Evolutionary conservation across 176 grass and related monocot species (phyloP), one percentile per base, ranked within the genome.

Genomic region (Eleusine coracana): DNA sequence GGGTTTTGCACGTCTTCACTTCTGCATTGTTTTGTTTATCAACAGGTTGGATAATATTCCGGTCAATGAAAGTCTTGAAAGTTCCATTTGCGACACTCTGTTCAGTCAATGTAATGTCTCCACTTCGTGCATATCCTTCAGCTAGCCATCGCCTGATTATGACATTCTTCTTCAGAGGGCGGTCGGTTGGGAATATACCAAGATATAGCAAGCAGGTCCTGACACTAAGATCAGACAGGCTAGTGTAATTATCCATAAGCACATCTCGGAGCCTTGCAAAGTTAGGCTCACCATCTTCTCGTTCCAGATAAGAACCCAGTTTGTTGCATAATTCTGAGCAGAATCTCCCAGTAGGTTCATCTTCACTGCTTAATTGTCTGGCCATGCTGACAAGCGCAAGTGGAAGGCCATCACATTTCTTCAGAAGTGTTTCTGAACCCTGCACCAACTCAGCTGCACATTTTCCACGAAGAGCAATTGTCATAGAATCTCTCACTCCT

Each of bases 341-440:
- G 21, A 7, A 14, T 3, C 2, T 12, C 1, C 38, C 51, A 0
- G 66, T 81, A 10, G 5, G 66, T 1, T 18, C 36, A 10, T 28
- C 17, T 44, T 50, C 10, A 38, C 77, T 39, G 0, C 0, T 20
- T 29, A 68, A 5, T 1, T 52, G 29, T 0, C 48, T 23, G 5
- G 63, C 77, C 27, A 80, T 29, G 15, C 45, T 54, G 3, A 80
- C 77, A 25, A 80, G 77, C 25, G 63, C 77, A 23, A 68, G 77
- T 40, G 77, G 64, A 38, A 68, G 61, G 5, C 77, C 63, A 25
- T 71, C 79, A 10, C 82, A 84, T 75, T 84, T 75, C 45, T 68
- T 15, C 61, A 84, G 46, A 20, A 84, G 59, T 7, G 48, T 3
- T 66, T 17, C 6, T 0, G 71, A 52, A 67, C 34, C 71, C 7